Base-by-base conservation (phyloP, 78 protist species). In the Pelomyxa schiedti region DNA sequence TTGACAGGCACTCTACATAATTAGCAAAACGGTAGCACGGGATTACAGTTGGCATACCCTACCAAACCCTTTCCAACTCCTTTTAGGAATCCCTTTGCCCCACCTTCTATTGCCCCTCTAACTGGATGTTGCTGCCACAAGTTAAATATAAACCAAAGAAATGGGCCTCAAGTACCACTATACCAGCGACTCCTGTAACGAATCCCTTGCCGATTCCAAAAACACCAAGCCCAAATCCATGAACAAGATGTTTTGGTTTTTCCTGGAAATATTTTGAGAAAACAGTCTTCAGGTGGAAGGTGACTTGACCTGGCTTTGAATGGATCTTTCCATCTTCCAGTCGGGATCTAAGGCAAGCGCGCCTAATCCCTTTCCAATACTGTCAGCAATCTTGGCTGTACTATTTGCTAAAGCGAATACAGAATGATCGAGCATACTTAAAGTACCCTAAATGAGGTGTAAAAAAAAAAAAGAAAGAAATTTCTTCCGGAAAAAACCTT, bases 41-140 rank as follows among this genome's bases (percentile, higher is more conserved):
- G n/a, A n/a, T n/a, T n/a, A n/a, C n/a, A n/a, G n/a, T n/a, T n/a
- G n/a, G n/a, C 88, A 0, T 71, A 67, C 37, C 95, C 95, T 1
- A 83, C 42, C 5, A 92, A 66, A 39, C 95, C 95, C 47, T 85
- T 77, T 32, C 95, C 95, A 8, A 91, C 42, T 28, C 95, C 95
- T 39, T 86, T 90, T 39, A 89, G 66, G 75, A 89, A 71, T 3
- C 95, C 95, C 29, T 72, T 75, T 9, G 36, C 24, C 24, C 94
- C 94, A 30, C 72, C 88, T 30, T 82, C 68, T 4, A 58, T 40
- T 3, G 82, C 90, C 26, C 94, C 95, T 30, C 88, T 72, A 36
- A 75, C 35, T 7, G 95, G 95, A 37, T 82, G 84, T 8, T 63
- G n/a, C n/a, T n/a, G n/a, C n/a, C n/a, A n/a, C n/a, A n/a, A n/a